These are phyloP conservation scores for Arachnomyces sp. DNA, from an alignment of 2,329 filamentous ascomycete genomes.

Conservation along the genomic window DNA sequence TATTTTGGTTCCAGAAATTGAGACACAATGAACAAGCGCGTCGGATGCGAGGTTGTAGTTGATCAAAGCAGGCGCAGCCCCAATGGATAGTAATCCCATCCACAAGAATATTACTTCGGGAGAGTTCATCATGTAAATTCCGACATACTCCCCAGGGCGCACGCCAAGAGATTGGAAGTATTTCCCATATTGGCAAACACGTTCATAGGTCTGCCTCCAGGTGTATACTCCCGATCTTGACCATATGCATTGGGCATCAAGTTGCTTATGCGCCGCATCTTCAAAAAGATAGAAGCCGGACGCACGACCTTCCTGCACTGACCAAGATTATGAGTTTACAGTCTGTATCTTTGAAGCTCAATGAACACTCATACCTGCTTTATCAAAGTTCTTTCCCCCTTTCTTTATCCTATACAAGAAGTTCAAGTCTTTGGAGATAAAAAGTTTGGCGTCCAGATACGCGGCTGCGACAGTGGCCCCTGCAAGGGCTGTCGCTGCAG, in stretches of 20 bases:
- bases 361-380: constrained; percentile 38
- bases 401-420: too few relatives aligned
- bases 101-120: constrained; percentile 41
- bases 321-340: too few relatives aligned
- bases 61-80: constrained; percentile 38
- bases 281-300: constrained; percentile 62
- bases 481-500: constrained; percentile 20
- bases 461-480: constrained; percentile 39
- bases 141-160: constrained; percentile 34
- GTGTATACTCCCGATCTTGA: constrained; percentile 54
- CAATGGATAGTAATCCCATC: constrained; percentile 39
- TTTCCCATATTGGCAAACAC: constrained; percentile 52
- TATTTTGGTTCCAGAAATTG: background rate
- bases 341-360: background rate
- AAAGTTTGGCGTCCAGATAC: constrained; percentile 63
- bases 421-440: constrained; percentile 54
- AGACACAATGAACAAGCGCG: constrained; percentile 2
- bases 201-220: constrained; percentile 48
- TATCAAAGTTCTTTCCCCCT: constrained; percentile 34
- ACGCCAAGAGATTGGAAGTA: constrained; percentile 44
- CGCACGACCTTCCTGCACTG: constrained; percentile 44
- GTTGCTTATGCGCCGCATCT: constrained; percentile 44
- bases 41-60: constrained; percentile 41
- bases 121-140: constrained; percentile 42
- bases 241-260: constrained; percentile 56